phyloP scores from a whole-genome alignment of 768 basidiomycete genomes.

The Paxillus ammoniavirescens region DNA sequence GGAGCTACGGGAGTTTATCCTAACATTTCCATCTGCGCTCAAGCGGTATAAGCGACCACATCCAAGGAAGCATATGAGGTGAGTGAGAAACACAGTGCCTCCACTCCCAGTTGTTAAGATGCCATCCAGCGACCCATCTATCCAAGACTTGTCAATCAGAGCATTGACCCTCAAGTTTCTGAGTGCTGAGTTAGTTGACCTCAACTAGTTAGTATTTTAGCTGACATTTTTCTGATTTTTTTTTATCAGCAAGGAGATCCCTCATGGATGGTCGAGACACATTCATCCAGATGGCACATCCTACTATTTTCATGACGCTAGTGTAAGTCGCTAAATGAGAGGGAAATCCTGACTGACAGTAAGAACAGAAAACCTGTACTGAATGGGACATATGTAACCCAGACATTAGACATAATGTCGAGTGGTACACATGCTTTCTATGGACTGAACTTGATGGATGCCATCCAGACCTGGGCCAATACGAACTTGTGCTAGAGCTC shows the following conservation, averaged over 20 bases:
- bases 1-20: too few species aligned
- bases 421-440: constrained; percentile 21
- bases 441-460: constrained; percentile 1
- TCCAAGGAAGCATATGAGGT: not conserved
- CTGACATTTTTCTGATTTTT: not conserved
- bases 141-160: not conserved
- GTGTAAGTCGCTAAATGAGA: constrained; percentile 1
- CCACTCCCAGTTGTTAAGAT: not conserved
- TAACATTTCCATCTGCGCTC: not conserved
- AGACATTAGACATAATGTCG: constrained; percentile 27
- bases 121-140: not conserved
- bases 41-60: not conserved
- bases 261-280: constrained; percentile 14
- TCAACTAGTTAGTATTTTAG: not conserved
- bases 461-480: constrained; percentile 23
- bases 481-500: constrained; percentile 43
- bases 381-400: constrained; percentile 46
- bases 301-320: constrained; percentile 17
- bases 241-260: not conserved
- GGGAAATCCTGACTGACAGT: not conserved
- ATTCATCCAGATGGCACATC: constrained; percentile 21
- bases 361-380: constrained; percentile 42
- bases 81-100: not conserved
- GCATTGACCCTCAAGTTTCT: not conserved
- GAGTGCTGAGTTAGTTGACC: not conserved